These are phyloP conservation scores for Salix suchowensis DNA, from an alignment of 345 rosid species.

Conservation along the genomic window DNA sequence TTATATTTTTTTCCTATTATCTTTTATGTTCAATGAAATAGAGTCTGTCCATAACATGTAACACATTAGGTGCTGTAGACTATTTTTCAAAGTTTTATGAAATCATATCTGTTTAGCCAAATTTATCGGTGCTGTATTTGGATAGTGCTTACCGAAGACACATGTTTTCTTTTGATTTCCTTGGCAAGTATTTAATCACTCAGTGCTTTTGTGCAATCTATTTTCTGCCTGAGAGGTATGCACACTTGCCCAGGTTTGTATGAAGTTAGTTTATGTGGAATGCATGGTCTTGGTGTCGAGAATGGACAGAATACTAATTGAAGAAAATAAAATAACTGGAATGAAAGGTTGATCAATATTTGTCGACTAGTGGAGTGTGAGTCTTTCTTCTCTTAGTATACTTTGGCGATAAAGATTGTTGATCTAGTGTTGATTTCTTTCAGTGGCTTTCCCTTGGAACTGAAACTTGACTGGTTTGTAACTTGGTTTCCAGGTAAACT, in stretches of 20 bases:
- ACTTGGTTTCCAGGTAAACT: constrained; percentile 59
- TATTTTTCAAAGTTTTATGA: neutral
- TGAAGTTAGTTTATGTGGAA: neutral
- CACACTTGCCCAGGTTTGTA: neutral
- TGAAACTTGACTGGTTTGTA: constrained; percentile 52
- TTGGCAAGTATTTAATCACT: neutral
- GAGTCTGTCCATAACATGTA: neutral
- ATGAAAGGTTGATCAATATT: constrained; percentile 32
- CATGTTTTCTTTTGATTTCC: neutral
- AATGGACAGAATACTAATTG: constrained; percentile 57
- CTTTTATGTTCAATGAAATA: neutral
- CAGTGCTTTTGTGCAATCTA: neutral
- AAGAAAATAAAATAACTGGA: constrained; percentile 21
- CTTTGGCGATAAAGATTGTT: constrained; percentile 50
- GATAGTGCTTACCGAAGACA: constrained; percentile 1
- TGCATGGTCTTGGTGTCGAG: neutral
- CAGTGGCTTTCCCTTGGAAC: constrained; percentile 34
- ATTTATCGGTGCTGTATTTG: neutral
- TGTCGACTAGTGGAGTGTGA: constrained; percentile 65
- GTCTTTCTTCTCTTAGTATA: constrained; percentile 48
- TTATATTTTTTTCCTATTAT: constrained; percentile 7
- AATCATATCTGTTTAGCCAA: neutral
- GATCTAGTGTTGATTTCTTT: constrained; percentile 50
- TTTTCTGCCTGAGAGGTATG: neutral
- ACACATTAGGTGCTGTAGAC: neutral